Conservation (phyloP, 495 filamentous ascomycete genomes). For the Xylaria castorea region DNA sequence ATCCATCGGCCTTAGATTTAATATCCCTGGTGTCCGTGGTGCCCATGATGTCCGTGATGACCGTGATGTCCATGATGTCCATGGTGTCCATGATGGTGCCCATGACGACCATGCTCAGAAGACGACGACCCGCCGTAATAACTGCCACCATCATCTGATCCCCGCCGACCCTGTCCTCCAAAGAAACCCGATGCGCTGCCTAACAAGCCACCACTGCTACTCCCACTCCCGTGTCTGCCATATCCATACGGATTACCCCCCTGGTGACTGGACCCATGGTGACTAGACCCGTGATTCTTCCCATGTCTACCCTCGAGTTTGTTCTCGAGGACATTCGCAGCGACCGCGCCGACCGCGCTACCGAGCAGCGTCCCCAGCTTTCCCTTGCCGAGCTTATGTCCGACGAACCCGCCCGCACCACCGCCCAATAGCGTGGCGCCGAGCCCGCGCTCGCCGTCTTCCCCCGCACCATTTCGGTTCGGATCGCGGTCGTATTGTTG, state of each 20-base stretch:
- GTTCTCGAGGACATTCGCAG: slow-evolving; percentile 60
- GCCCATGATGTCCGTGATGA: neutral
- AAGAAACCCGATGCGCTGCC: neutral
- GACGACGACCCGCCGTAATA: neutral
- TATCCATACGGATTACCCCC: neutral
- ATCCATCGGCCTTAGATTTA: neutral
- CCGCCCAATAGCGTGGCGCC: slow-evolving; percentile 62
- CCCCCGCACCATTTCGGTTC: slow-evolving; percentile 18
- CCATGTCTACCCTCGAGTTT: slow-evolving; percentile 45
- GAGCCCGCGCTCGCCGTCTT: slow-evolving; percentile 59
- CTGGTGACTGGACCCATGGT: neutral
- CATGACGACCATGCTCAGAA: neutral
- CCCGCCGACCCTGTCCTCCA: neutral
- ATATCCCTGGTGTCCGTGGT: neutral
- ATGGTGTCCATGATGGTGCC: slow-evolving; percentile 15
- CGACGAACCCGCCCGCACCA: slow-evolving; percentile 59
- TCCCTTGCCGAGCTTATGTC: slow-evolving; percentile 54
- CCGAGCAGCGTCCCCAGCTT: slow-evolving; percentile 58
- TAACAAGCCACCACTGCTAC: neutral
- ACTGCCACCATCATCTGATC: neutral
- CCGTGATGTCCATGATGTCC: neutral
- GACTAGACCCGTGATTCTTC: slow-evolving; percentile 13
- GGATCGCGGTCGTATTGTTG: slow-evolving; percentile 28
- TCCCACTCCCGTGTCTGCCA: neutral
- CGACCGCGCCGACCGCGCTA: slow-evolving; percentile 60